Conservation (phyloP, 2,329 filamentous ascomycete species). For the Pseudogymnoascus sp. region DNA sequence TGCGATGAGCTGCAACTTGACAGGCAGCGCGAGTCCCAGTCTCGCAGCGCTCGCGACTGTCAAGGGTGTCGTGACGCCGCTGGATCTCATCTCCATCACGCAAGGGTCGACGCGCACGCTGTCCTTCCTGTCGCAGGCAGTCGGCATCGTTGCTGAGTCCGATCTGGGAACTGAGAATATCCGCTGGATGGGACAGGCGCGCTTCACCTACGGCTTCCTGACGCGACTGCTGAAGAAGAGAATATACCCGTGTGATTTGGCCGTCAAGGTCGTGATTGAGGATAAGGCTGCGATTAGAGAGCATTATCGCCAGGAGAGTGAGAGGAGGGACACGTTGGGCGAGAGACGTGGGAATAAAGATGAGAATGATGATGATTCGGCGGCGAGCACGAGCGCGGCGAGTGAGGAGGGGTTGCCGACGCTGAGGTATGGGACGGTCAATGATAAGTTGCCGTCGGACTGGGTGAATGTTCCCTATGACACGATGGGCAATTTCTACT, state of each 20-base stretch:
- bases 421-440: constrained; percentile 71
- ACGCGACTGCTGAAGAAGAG: constrained; percentile 66
- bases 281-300: constrained; percentile 67
- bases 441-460: constrained; percentile 64
- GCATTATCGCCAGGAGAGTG: constrained; percentile 53
- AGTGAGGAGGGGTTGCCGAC: constrained; percentile 53
- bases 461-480: constrained; percentile 71
- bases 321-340: constrained; percentile 22
- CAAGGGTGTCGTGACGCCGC: constrained; percentile 74
- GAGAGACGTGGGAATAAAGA: constrained; percentile 25
- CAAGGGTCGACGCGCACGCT: constrained; percentile 67
- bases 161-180: constrained; percentile 87
- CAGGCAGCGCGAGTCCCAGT: constrained; percentile 68
- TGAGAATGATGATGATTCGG: constrained; percentile 28
- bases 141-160: constrained; percentile 83
- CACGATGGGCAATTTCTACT: constrained; percentile 85
- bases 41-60: constrained; percentile 74
- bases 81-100: constrained; percentile 83
- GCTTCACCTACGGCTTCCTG: constrained; percentile 83
- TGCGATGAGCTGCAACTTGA: constrained; percentile 83
- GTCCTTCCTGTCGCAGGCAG: constrained; percentile 83
- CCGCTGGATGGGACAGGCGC: constrained; percentile 81
- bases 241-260: constrained; percentile 81
- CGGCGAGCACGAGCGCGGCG: constrained; percentile 24
- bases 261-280: constrained; percentile 72